Base-by-base conservation (phyloP, 2,329 filamentous ascomycete species). In the Monilinia fructigena region DNA sequence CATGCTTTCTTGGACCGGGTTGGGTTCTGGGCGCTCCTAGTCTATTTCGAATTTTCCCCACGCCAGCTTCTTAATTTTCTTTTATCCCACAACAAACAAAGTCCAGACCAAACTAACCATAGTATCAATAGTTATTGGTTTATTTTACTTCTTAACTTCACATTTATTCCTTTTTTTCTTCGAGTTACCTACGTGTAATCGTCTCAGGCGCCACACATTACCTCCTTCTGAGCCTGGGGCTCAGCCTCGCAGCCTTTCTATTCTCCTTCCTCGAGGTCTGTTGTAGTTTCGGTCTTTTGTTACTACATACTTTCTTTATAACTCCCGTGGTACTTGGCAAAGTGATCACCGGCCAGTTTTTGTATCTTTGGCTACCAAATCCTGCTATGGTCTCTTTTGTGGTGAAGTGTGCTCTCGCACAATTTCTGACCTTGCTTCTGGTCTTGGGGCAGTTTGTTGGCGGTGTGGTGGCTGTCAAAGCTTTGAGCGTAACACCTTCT, bases 401-500 rank as follows among this genome's bases (percentile, higher is more conserved):
- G 18, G 11, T 31, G 5, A 48, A 20, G 18, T 35, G 26, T 48
- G 18, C 55, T 47, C 26, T n/a, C 31, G 20, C 12, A 47, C 40
- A 59, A 47, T 1, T 42, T 42, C 14, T n/a, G 6, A 12, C 16
- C 31, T 45, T 35, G 28, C 26, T 59, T 12, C n/a, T 59, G 20
- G 7, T 47, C 18, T 47, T 47, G 11, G 55, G 11, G 3, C 20
- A n/a, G 20, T 16, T 35, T 31, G 26, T 48, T n/a, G 20, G 14
- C 38, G n/a, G 61, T 38, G 48, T 59, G 20, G 54, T 65, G n/a
- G 55, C 66, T 12, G 53, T 66, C 12, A 55, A 65, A 16, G 65
- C 73, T 11, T 65, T 75, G 58, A 74, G 72, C 55, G 68, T 75
- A 10, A 68, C 73, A 2, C 74, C 74, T 23, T 75, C 74, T 28